Evolutionary conservation across 2,329 filamentous ascomycete genomes (phyloP).

Genomic region (Colletotrichum sojae): DNA sequence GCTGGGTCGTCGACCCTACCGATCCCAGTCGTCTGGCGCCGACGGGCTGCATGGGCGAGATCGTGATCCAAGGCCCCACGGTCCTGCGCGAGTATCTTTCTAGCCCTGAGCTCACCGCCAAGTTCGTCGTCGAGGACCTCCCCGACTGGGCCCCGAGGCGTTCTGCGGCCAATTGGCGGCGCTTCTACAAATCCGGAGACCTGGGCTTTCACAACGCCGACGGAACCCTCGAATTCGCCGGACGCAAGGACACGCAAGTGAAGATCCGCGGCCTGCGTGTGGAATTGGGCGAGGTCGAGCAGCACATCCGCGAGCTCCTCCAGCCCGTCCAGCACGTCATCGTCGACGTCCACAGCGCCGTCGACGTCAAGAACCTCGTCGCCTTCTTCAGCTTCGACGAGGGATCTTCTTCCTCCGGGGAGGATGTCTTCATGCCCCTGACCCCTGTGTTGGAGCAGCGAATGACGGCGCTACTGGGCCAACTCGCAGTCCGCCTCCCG

Average conservation of each 20-base stretch:
- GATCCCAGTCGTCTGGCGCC: conserved; percentile 10
- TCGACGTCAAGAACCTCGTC: conserved; percentile 3
- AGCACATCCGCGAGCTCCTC: conserved; percentile 12
- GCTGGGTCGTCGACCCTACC: conserved; percentile 49
- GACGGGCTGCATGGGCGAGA: conserved; percentile 22
- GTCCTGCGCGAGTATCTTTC: conserved; percentile 23
- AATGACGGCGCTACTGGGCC: conserved; percentile 23
- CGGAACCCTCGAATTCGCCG: conserved; percentile 43
- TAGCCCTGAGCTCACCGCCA: background rate
- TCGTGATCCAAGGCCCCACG: conserved; percentile 28
- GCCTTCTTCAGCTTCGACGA: background rate
- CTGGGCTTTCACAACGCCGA: conserved; percentile 46
- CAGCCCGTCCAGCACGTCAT: conserved; percentile 5
- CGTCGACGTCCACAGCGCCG: conserved; percentile 12
- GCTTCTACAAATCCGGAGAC: conserved; percentile 61
- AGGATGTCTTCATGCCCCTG: background rate
- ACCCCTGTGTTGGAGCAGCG: background rate
- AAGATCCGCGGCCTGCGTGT: conserved; percentile 50
- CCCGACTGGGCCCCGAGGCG: conserved; percentile 11
- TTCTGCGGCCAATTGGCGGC: background rate
- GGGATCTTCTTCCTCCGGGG: background rate
- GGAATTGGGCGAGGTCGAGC: conserved; percentile 48
- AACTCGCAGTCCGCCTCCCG: background rate
- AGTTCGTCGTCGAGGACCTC: background rate
- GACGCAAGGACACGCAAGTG: conserved; percentile 47